A percentile compares a stretch with the other conserved stretches of the same genome.
phyloP scores from a whole-genome alignment of 1,284 basidiomycete genomes.

The Afroboletus lepidellus region DNA sequence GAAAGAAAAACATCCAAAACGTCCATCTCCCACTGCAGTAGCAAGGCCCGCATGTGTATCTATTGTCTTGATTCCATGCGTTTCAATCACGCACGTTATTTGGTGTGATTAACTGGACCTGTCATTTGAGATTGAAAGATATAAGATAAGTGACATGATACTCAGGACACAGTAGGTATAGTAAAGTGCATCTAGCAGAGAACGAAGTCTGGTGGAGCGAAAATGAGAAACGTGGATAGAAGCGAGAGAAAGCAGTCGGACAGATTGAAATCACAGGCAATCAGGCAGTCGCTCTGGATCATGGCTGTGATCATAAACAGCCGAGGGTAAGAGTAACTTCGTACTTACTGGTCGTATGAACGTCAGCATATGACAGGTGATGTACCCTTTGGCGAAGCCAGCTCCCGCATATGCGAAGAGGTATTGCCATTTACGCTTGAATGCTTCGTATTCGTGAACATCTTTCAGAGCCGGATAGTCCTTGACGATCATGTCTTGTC shows the following conservation, averaged over 20 bases:
- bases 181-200: conserved; percentile 22
- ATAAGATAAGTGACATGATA: conserved; percentile 19
- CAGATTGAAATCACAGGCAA: conserved; percentile 25
- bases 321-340: not conserved
- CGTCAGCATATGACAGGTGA: conserved; percentile 74
- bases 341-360: conserved; percentile 55
- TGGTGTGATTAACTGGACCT: conserved; percentile 10
- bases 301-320: conserved; percentile 4
- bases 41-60: no score
- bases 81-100: no score
- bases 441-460: conserved; percentile 53
- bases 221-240: no score
- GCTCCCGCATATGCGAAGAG: conserved; percentile 75
- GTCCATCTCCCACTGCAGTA: no score
- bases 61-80: no score
- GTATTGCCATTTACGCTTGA: conserved; percentile 77
- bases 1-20: no score
- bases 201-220: conserved; percentile 31
- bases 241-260: no score
- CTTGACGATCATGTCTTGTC: conserved; percentile 52
- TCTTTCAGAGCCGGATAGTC: conserved; percentile 60
- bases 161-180: conserved; percentile 24
- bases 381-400: conserved; percentile 73
- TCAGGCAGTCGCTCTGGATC: conserved; percentile 31
- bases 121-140: conserved; percentile 21